Conservation (phyloP, 129 eudicot genomes). For the Ambrosia artemisiifolia region DNA sequence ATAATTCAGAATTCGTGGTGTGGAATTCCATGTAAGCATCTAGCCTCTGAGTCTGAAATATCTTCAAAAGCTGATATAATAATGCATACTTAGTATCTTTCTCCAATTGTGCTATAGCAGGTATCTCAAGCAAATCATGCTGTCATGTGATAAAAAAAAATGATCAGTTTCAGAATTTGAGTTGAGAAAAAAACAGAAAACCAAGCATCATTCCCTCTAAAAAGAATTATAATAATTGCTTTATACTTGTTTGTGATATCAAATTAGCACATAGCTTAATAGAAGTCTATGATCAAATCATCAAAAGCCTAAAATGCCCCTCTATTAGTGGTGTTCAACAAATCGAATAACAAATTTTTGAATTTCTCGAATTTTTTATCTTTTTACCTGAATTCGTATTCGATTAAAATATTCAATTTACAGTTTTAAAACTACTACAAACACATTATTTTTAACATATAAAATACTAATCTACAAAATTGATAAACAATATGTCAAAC, state of each 20-base stretch:
- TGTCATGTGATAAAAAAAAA: slow-evolving; percentile 24
- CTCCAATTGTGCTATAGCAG: slow-evolving; percentile 82
- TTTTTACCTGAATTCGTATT: too few species aligned
- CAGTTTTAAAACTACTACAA: too few species aligned
- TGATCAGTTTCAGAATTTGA: not conserved
- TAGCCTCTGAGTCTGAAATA: slow-evolving; percentile 64
- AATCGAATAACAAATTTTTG: too few species aligned
- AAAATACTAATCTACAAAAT: too few species aligned
- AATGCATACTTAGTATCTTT: slow-evolving; percentile 64
- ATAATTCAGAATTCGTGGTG: slow-evolving; percentile 50
- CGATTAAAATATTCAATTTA: too few species aligned
- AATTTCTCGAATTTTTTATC: too few species aligned
- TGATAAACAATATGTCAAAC: too few species aligned
- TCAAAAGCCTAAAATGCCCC: not conserved
- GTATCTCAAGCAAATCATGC: slow-evolving; percentile 88
- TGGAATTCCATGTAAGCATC: slow-evolving; percentile 65
- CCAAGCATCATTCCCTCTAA: not conserved
- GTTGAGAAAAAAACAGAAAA: not conserved
- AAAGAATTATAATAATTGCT: not conserved
- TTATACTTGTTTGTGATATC: not conserved
- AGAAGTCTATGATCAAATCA: not conserved
- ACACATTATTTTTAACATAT: too few species aligned
- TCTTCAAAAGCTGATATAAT: slow-evolving; percentile 64
- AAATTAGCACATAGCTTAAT: not conserved
- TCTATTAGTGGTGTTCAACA: too few species aligned